Percentiles rank a stretch among this genome's conserved stretches.
These are phyloP conservation scores for Poterioochromonas sp. DNA, from an alignment of 352 stramenopile species.

Conservation along the genomic window DNA sequence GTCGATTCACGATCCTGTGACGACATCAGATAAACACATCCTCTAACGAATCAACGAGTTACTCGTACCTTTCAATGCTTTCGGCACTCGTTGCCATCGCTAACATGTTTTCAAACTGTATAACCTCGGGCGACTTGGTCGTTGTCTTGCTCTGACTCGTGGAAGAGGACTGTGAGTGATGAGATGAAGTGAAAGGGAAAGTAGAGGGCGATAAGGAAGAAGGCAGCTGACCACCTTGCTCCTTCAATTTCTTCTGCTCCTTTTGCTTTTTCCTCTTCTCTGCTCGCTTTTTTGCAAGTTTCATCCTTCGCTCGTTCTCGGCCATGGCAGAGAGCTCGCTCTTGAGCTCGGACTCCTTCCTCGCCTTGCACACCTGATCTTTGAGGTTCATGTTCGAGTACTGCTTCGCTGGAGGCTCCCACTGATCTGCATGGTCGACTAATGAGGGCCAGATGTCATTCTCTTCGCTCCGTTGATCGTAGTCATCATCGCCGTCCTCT, in stretches of 20 bases:
- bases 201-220: no score
- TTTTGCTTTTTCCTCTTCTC: conserved; percentile 33
- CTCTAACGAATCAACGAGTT: no score
- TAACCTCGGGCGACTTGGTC: no score
- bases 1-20: no score
- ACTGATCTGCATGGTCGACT: background rate
- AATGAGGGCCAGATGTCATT: background rate
- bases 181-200: no score
- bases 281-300: conserved; percentile 27
- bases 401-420: conserved; percentile 16
- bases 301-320: background rate
- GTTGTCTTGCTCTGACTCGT: no score
- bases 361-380: background rate
- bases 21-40: no score
- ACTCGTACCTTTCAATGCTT: no score
- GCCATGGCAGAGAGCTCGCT: background rate
- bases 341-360: background rate
- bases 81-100: no score
- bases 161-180: no score
- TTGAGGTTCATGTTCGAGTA: conserved; percentile 29
- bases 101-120: no score
- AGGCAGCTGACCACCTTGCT: no score
- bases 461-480: conserved; percentile 22
- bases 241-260: conserved; percentile 23
- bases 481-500: background rate